These are phyloP conservation scores for Lithohypha guttulata DNA, from an alignment of 2,329 filamentous ascomycete species.

Conservation along the genomic window DNA sequence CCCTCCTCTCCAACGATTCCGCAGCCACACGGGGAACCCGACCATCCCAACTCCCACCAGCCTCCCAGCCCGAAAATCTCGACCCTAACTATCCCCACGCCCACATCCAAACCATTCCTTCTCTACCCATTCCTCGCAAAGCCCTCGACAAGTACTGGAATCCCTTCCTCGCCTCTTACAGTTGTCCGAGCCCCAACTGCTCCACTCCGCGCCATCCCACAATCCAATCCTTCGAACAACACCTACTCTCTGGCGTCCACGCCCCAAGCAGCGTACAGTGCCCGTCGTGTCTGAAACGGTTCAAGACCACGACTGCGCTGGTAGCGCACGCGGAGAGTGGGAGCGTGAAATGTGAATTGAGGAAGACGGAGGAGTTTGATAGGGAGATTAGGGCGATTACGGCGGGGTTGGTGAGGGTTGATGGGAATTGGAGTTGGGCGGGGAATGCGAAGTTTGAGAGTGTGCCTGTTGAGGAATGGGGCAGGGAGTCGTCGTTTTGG, in stretches of 20 bases:
- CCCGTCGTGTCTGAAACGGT: slow-evolving; percentile 30
- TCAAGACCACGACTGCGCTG: slow-evolving; percentile 29
- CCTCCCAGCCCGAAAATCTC: not conserved
- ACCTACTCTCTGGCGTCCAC: slow-evolving; percentile 25
- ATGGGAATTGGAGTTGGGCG: slow-evolving; percentile 26
- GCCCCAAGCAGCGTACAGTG: slow-evolving; percentile 26
- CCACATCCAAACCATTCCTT: not conserved
- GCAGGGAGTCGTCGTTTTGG: not conserved
- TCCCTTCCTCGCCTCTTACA: slow-evolving; percentile 23
- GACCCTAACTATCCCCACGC: slow-evolving; percentile 2
- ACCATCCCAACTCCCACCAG: slow-evolving; percentile 5
- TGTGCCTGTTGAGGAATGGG: slow-evolving; percentile 17
- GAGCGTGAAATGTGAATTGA: slow-evolving; percentile 11
- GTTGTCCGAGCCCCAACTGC: slow-evolving; percentile 26
- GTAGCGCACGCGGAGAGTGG: slow-evolving; percentile 33
- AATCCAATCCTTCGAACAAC: slow-evolving; percentile 24
- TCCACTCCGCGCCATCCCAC: slow-evolving; percentile 22
- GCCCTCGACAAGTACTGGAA: slow-evolving; percentile 26
- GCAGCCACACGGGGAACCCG: slow-evolving; percentile 1
- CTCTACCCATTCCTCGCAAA: not conserved
- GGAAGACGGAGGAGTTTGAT: slow-evolving; percentile 6
- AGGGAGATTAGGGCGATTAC: slow-evolving; percentile 30
- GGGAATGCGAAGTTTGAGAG: slow-evolving; percentile 25
- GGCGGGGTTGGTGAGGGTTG: slow-evolving; percentile 28
- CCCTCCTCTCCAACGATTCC: not conserved